A percentile compares a stretch with the other conserved stretches of the same genome.
These are phyloP conservation scores for Paramecium sexaurelia DNA, from an alignment of 73 alveolate species.

Conservation along the genomic window DNA sequence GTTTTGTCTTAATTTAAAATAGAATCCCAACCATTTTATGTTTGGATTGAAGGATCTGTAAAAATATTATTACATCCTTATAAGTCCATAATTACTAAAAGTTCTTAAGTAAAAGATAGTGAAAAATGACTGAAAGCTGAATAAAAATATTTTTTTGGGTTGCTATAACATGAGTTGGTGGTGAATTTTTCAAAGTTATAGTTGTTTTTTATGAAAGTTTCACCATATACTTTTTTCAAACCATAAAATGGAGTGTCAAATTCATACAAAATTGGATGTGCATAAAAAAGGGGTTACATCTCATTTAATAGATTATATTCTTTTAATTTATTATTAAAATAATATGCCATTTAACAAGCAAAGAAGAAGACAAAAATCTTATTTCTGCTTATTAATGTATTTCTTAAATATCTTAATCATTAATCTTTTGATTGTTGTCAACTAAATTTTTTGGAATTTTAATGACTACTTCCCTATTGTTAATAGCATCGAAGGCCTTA, in stretches of 20 bases:
- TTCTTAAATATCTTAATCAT: neutral
- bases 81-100: conserved; percentile 37
- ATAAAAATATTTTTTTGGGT: neutral
- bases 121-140: conserved; percentile 39
- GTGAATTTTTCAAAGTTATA: neutral
- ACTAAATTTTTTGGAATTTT: neutral
- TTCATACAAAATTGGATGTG: neutral
- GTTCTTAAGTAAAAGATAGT: neutral
- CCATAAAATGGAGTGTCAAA: neutral
- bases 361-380: neutral
- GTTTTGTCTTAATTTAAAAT: neutral
- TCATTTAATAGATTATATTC: neutral
- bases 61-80: conserved; percentile 19
- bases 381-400: neutral
- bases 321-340: neutral
- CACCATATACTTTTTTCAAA: neutral
- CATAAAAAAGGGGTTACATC: neutral
- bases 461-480: neutral
- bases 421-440: neutral
- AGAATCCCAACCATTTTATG: neutral
- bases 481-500: neutral
- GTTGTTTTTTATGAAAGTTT: neutral
- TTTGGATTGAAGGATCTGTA: neutral
- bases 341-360: neutral
- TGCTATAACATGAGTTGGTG: neutral